Evolutionary conservation across 2,329 filamentous ascomycete genomes (phyloP).

Genomic region (Aquanectria penicillioides): DNA sequence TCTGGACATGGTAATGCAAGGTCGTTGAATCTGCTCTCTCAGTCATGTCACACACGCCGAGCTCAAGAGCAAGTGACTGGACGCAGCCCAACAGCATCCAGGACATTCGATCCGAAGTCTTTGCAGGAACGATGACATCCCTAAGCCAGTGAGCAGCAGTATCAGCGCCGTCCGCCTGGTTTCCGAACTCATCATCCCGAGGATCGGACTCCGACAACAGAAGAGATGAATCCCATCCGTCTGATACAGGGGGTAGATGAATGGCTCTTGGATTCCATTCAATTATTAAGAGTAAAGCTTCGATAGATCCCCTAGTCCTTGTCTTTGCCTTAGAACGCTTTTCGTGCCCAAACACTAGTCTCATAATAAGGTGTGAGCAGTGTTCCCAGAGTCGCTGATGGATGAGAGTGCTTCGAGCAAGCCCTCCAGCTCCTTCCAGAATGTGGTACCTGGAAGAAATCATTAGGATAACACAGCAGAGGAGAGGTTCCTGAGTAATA

Average conservation of each 20-base stretch:
- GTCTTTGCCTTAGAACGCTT: conserved; percentile 59
- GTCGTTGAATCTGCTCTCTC: background rate
- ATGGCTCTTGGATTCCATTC: conserved; percentile 67
- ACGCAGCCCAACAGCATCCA: conserved; percentile 64
- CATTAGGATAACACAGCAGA: conserved; percentile 64
- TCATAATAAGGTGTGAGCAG: conserved; percentile 62
- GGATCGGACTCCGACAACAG: conserved; percentile 54
- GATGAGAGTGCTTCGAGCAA: conserved; percentile 61
- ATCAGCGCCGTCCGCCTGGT: conserved; percentile 17
- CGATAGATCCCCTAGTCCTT: conserved; percentile 61
- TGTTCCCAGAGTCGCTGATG: conserved; percentile 65
- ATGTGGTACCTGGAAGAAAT: conserved; percentile 63
- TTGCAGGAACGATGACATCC: conserved; percentile 64
- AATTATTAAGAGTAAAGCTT: conserved; percentile 62
- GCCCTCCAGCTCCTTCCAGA: conserved; percentile 52
- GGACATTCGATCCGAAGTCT: conserved; percentile 64
- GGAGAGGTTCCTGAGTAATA: conserved; percentile 60
- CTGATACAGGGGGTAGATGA: conserved; percentile 62
- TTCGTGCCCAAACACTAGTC: conserved; percentile 64
- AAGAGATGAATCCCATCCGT: conserved; percentile 66
- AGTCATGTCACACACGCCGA: conserved; percentile 22
- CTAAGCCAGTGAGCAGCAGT: conserved; percentile 52
- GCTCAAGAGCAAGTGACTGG: conserved; percentile 27
- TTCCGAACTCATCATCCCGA: conserved; percentile 27
- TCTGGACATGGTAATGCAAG: too few species aligned